Evolutionary conservation across 208 protist genomes (phyloP).

Genomic region (Leishmania guyanensis): DNA sequence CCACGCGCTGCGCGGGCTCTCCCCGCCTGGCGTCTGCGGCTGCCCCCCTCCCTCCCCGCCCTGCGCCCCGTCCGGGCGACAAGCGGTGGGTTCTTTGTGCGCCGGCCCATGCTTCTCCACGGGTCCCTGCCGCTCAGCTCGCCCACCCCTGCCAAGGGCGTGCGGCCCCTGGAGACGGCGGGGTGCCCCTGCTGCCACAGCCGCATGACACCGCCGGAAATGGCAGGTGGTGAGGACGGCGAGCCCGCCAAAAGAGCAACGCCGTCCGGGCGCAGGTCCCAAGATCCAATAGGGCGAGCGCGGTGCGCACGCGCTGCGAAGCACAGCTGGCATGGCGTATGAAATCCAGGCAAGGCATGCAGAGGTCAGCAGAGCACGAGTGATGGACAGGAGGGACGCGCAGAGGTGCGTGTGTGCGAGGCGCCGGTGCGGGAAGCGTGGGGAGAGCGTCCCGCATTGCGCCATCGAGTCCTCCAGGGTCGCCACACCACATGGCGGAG

Average conservation of each 20-base stretch:
- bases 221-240: neutral
- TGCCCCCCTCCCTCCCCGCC: neutral
- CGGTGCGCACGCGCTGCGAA: neutral
- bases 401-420: neutral
- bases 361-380: slow-evolving; percentile 11
- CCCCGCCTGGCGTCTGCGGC: neutral
- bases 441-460: neutral
- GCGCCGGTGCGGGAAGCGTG: neutral
- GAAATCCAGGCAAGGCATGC: neutral
- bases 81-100: neutral
- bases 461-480: neutral
- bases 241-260: neutral
- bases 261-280: neutral
- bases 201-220: neutral
- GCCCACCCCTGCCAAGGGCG: neutral
- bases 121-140: neutral
- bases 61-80: neutral
- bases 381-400: neutral
- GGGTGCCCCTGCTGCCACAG: neutral
- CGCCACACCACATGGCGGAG: neutral
- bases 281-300: neutral
- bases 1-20: neutral
- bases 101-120: neutral
- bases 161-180: neutral
- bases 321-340: neutral